Percentiles rank a stretch among this genome's conserved stretches.
Evolutionary conservation across 768 basidiomycete species (phyloP).

Genomic region (Jaapia argillacea): DNA sequence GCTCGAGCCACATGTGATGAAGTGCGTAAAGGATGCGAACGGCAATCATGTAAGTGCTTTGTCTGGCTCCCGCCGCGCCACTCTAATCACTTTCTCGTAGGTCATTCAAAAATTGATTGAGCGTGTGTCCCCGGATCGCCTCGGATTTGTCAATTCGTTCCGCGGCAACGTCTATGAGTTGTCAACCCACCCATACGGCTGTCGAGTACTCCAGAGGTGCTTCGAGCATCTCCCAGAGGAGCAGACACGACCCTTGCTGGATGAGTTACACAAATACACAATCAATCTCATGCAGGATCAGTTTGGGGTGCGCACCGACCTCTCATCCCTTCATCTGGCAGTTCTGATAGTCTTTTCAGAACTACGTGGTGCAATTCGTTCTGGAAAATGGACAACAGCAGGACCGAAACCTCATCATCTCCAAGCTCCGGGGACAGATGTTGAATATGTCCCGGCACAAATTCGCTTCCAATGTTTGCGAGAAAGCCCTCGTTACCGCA

Average conservation of each 20-base stretch:
- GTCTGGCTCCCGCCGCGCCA: neutral
- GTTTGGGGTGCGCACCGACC: constrained; percentile 57
- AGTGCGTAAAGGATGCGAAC: constrained; percentile 84
- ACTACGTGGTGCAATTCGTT: constrained; percentile 93
- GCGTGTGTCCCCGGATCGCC: constrained; percentile 63
- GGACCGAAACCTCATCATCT: constrained; percentile 59
- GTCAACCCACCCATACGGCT: constrained; percentile 86
- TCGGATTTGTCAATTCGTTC: constrained; percentile 69
- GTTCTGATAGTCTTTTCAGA: constrained; percentile 32
- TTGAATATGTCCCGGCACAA: constrained; percentile 78
- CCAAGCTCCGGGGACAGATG: constrained; percentile 68
- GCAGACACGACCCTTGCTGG: constrained; percentile 60
- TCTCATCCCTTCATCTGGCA: constrained; percentile 6
- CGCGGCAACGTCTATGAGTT: constrained; percentile 71
- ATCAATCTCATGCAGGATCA: constrained; percentile 78
- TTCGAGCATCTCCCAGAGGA: constrained; percentile 74
- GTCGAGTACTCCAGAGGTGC: constrained; percentile 89
- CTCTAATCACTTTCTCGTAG: constrained; percentile 23
- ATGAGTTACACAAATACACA: constrained; percentile 71
- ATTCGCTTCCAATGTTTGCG: constrained; percentile 93
- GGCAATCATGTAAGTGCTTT: constrained; percentile 78
- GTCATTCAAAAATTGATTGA: constrained; percentile 87
- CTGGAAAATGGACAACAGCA: constrained; percentile 68
- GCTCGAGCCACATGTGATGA: constrained; percentile 69
- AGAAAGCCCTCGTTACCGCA: constrained; percentile 73